phyloP scores from a whole-genome alignment of 2,329 filamentous ascomycete species.

The Penicillium sp. region DNA sequence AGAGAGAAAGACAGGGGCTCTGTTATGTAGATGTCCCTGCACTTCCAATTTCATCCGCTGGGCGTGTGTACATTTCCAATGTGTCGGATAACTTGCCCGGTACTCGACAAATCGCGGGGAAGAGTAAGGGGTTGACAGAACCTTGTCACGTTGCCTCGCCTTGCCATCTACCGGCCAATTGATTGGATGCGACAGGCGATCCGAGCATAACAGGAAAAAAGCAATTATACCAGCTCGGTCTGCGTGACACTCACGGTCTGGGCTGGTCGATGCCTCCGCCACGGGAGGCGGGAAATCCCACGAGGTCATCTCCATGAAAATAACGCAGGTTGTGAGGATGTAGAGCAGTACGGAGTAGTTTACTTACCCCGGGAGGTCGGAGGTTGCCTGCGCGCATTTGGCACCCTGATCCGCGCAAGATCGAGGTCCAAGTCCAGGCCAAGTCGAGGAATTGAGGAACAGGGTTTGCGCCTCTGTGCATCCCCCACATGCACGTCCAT shows the following conservation, averaged over 20 bases:
- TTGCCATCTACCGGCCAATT: slow-evolving; percentile 17
- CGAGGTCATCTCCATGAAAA: slow-evolving; percentile 5
- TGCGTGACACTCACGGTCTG: slow-evolving; percentile 7
- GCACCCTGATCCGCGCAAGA: background rate
- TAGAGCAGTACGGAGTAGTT: background rate
- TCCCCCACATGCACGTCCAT: slow-evolving; percentile 8
- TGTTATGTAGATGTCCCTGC: background rate
- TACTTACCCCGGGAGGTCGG: background rate
- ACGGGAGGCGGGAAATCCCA: background rate
- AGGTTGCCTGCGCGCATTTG: slow-evolving; percentile 8
- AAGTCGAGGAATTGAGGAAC: background rate
- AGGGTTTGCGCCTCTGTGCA: slow-evolving; percentile 6
- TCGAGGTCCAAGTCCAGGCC: background rate
- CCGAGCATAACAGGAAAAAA: slow-evolving; percentile 18
- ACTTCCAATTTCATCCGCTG: background rate
- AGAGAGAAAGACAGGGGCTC: background rate
- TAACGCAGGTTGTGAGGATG: slow-evolving; percentile 12
- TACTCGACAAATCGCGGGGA: slow-evolving; percentile 6
- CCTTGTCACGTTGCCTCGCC: slow-evolving; percentile 18
- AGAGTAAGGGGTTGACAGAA: slow-evolving; percentile 6
- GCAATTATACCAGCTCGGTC: slow-evolving; percentile 16
- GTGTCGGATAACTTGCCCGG: slow-evolving; percentile 7
- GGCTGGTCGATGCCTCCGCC: slow-evolving; percentile 1
- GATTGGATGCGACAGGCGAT: slow-evolving; percentile 7
- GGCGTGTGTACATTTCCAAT: background rate